phyloP scores from a whole-genome alignment of 202 grass and related monocot species.

The Cymbopogon flexuosus region DNA sequence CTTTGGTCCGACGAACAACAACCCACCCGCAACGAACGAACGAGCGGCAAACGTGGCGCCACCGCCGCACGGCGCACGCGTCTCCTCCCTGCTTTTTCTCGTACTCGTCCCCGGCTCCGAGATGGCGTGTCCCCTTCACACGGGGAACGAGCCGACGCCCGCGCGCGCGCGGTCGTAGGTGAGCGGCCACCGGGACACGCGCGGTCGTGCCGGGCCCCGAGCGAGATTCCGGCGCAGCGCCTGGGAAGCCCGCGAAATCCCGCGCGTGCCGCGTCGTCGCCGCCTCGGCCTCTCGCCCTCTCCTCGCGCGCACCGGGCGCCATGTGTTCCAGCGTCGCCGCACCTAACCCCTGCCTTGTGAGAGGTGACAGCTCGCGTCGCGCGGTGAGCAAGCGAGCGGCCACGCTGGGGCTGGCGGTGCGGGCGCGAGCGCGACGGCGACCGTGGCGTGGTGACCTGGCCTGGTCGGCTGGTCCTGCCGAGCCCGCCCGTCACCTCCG shows the following conservation, averaged over 20 bases:
- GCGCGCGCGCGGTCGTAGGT: conserved; percentile 12
- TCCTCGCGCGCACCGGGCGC: not conserved
- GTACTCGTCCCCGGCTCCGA: not conserved
- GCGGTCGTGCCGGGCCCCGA: conserved; percentile 11
- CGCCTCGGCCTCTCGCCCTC: not conserved
- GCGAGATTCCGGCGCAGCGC: conserved; percentile 27
- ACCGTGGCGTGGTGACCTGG: not conserved
- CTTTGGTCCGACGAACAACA: not conserved
- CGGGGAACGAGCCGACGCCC: not conserved
- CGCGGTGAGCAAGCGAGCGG: not conserved
- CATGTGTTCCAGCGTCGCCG: not conserved
- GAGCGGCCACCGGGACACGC: conserved; percentile 23
- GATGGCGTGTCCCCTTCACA: conserved; percentile 39
- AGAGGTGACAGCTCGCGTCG: no score
- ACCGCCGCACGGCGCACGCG: not conserved
- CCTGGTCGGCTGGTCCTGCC: not conserved
- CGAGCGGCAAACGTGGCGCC: not conserved
- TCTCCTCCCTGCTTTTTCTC: not conserved
- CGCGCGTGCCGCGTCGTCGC: not conserved
- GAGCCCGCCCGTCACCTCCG: not conserved
- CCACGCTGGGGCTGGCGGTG: not conserved
- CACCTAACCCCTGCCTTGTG: not conserved
- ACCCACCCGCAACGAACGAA: not conserved
- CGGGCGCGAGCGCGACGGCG: not conserved
- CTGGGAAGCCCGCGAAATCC: not conserved